Base-by-base conservation (phyloP, 176 grass and related monocot species). In the Elymus sibiricus region DNA sequence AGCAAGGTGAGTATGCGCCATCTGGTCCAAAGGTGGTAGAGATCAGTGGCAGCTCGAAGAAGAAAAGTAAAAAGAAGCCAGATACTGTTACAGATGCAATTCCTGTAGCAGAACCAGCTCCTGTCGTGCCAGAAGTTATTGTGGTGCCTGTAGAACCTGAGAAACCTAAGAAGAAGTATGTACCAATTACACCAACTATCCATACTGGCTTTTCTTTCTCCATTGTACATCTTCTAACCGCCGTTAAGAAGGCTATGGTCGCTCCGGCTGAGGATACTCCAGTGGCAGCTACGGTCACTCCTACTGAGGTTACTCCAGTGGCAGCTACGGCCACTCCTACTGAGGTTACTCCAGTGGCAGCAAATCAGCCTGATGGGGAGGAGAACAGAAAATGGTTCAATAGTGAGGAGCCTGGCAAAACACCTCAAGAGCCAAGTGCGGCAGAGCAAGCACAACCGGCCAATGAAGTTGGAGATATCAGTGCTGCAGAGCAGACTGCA, bases 161-260 rank as follows among this genome's bases (percentile, higher is more conserved):
- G 90, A 98, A 95, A 79, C 92, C 84, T 32, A 88, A 92, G 83
- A 99, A 99, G 76, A 96, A 96, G 76, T 91, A 91, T 86, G 86
- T 90, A 56, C 88, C 95, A 73, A 96, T 99, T 79, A 93, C 90
- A 53, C 97, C 97, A 68, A 96, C 94, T 38, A 99, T 99, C 64
- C 94, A 96, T 89, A 91, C 94, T 0, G 92, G 94, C 26, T 99
- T 99, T 92, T 99, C 94, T 53, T 99, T 99, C 74, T 99, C 97
- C 21, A 88, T 99, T 44, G 87, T 99, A 77, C 97, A 99, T 82
- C 92, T 99, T 84, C 91, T 99, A 76, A 94, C 94, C 47, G 94
- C 97, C 2, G 85, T 96, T 78, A 88, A 88, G 69, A 99, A 99
- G 86, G 92, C 92, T 81, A 99, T 99, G 97, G 85, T 93, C 87